Evolutionary conservation across 305 asterid species (phyloP), one percentile per base, ranked within the genome.

Genomic region (Ajuga reptans): DNA sequence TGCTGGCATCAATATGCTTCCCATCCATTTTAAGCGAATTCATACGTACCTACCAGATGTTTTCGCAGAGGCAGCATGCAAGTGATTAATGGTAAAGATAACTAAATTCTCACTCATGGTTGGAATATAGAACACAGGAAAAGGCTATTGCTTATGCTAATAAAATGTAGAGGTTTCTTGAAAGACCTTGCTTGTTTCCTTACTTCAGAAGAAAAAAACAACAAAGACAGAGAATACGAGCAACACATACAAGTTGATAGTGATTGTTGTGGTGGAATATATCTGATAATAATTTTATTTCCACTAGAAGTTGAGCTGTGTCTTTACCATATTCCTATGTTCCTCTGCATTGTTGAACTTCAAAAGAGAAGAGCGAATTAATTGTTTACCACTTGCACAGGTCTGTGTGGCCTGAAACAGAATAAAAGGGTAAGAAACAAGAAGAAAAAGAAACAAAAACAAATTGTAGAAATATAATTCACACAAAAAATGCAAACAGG

Each of bases 31-130:
- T 70, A 52, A 84, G 86, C 43, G 89, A 80, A 79, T 77, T 78
- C 70, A 83, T 62, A 51, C 85, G 82, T 70, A 87, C 92, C 99
- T 93, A 64, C 66, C 72, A 66, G 73, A 65, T 57, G 42, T 55
- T 17, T 49, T 29, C 51, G 41, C 68, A 79, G 57, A 59, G 74
- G 18, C 57, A 57, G 9, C 62, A 65, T 21, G 59, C 43, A 72
- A 53, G 70, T 37, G 54, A 52, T 64, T 33, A 56, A 12, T 9
- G 39, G 36, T 27, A 33, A 31, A 52, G 45, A 64, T 34, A 65
- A 70, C 36, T 29, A 63, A 69, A 63, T 67, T 39, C 15, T 49
- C 7, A 8, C 55, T 37, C 12, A 46, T n/a, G 16, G 42, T 50
- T 9, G 50, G 53, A 65, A 42, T 12, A 46, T 11, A 55, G 18